A percentile compares a stretch with the other conserved stretches of the same genome.
Evolutionary conservation across 352 stramenopile species (phyloP).

Genomic region (Phytophthora litchii): DNA sequence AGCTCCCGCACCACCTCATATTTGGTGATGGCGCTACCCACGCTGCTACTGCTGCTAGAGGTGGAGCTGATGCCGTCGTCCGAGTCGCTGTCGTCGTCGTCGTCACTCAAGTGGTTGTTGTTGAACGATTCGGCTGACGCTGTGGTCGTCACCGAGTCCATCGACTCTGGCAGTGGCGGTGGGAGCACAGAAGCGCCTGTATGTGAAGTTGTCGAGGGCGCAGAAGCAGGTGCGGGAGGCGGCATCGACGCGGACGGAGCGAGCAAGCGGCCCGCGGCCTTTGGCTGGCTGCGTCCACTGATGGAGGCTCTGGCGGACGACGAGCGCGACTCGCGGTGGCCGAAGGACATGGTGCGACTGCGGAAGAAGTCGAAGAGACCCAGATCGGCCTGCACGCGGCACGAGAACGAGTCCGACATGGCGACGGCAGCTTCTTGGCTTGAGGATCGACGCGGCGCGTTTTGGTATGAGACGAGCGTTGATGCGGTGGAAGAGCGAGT

Average conservation of each 20-base stretch:
- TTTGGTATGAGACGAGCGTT: conserved; percentile 24
- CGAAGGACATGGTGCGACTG: conserved; percentile 53
- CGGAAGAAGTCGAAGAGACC: conserved; percentile 85
- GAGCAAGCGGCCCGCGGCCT: conserved; percentile 9
- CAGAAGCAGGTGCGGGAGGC: conserved; percentile 20
- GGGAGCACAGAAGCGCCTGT: not conserved
- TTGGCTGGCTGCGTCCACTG: conserved; percentile 20
- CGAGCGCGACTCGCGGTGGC: conserved; percentile 32
- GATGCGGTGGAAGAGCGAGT: not conserved
- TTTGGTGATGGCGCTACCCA: conserved; percentile 60
- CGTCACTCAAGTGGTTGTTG: conserved; percentile 51
- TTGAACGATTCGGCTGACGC: conserved; percentile 44
- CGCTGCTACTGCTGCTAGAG: conserved; percentile 18
- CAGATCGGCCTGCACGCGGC: conserved; percentile 35
- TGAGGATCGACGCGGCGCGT: conserved; percentile 3
- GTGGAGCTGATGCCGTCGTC: conserved; percentile 31
- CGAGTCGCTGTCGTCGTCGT: conserved; percentile 43
- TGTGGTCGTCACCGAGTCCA: conserved; percentile 49
- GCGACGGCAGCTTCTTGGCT: not conserved
- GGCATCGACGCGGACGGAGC: conserved; percentile 35
- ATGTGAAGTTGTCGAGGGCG: not conserved
- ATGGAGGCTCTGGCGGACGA: conserved; percentile 19
- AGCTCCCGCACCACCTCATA: conserved; percentile 85
- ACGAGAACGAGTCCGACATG: conserved; percentile 41
- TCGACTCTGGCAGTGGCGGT: conserved; percentile 17